phyloP scores from a whole-genome alignment of 2,329 filamentous ascomycete genomes.

The Ascosphaera aggregata region DNA sequence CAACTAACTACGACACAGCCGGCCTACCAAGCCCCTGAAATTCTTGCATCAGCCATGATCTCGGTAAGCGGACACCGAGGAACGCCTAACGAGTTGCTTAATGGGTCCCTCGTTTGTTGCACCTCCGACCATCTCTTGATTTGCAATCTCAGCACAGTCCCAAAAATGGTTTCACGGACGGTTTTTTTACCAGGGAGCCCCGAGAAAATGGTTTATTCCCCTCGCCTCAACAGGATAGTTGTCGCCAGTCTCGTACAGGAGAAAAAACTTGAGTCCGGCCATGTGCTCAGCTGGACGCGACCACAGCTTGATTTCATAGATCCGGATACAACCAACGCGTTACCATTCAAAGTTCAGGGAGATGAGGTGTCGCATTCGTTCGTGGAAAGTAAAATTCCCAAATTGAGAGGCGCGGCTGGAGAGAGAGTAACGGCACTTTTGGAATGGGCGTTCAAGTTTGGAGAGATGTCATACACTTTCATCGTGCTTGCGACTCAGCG shows the following conservation, averaged over 20 bases:
- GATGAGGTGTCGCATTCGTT: neutral
- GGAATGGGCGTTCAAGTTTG: constrained; percentile 17
- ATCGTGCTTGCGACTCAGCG: neutral
- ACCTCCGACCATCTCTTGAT: constrained; percentile 24
- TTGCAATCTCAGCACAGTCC: constrained; percentile 21
- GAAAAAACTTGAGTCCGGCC: constrained; percentile 9
- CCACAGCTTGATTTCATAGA: constrained; percentile 18
- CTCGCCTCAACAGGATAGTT: constrained; percentile 23
- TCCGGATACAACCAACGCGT: constrained; percentile 11
- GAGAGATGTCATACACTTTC: constrained; percentile 12
- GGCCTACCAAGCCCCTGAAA: neutral
- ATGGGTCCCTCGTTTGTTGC: constrained; percentile 24
- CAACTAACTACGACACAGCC: neutral
- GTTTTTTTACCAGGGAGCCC: constrained; percentile 19
- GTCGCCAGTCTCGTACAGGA: constrained; percentile 20
- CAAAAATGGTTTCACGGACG: constrained; percentile 18
- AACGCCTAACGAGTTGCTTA: constrained; percentile 6
- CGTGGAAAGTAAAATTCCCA: neutral
- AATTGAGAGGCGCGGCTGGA: constrained; percentile 12
- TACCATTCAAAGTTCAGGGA: neutral
- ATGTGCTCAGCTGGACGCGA: constrained; percentile 12
- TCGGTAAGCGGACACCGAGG: neutral
- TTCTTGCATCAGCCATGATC: neutral
- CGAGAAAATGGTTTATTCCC: constrained; percentile 22
- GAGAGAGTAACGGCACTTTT: constrained; percentile 19